phyloP scores from a whole-genome alignment of 2,329 filamentous ascomycete species.

The Aspergillus versicolor region DNA sequence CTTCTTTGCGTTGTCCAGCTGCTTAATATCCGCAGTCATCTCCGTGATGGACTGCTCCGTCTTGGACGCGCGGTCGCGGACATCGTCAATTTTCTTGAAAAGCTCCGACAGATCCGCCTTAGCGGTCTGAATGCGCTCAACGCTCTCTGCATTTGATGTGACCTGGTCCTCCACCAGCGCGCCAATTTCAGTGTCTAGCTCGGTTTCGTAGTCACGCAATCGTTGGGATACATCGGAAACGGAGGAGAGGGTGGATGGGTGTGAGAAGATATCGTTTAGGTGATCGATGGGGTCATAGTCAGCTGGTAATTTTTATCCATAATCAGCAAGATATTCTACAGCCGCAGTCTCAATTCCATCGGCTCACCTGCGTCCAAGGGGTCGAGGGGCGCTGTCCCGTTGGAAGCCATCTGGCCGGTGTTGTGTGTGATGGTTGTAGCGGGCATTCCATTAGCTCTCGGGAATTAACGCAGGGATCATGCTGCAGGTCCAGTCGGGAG shows the following conservation, averaged over 20 bases:
- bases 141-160: slow-evolving; percentile 79
- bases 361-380: slow-evolving; percentile 47
- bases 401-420: slow-evolving; percentile 39
- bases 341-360: not conserved
- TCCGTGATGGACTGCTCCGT: slow-evolving; percentile 95
- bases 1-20: slow-evolving; percentile 91
- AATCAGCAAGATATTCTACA: slow-evolving; percentile 5
- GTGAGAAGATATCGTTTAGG: slow-evolving; percentile 89
- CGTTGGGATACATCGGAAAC: slow-evolving; percentile 71
- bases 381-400: slow-evolving; percentile 38
- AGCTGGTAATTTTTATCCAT: slow-evolving; percentile 45
- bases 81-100: slow-evolving; percentile 92
- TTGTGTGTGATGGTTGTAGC: slow-evolving; percentile 28
- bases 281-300: slow-evolving; percentile 93
- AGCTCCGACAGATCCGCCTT: slow-evolving; percentile 86
- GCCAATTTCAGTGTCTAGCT: slow-evolving; percentile 75
- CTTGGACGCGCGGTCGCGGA: slow-evolving; percentile 82
- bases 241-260: slow-evolving; percentile 78
- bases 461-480: slow-evolving; percentile 24
- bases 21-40: slow-evolving; percentile 99
- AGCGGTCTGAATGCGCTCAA: slow-evolving; percentile 86
- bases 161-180: slow-evolving; percentile 72
- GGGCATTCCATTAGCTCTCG: slow-evolving; percentile 36
- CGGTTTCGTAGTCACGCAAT: slow-evolving; percentile 75
- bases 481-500: slow-evolving; percentile 14